Conservation (phyloP, 106 monocot genomes). For the Platanthera zijinensis region DNA sequence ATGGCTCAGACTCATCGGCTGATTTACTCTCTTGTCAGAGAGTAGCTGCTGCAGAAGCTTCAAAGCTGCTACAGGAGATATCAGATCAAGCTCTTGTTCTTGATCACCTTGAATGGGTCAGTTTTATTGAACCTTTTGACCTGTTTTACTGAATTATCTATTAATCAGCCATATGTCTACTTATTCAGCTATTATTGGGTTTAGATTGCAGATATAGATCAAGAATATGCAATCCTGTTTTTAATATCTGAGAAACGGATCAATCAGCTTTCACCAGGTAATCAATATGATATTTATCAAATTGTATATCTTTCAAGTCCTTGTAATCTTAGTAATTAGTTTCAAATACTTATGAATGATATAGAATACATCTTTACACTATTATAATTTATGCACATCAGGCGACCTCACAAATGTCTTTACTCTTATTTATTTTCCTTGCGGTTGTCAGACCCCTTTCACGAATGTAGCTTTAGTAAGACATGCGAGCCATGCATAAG, state of each 20-base stretch:
- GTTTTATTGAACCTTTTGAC: constrained; percentile 13
- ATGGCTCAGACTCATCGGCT: constrained; percentile 11
- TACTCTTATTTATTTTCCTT: background rate
- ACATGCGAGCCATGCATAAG: background rate
- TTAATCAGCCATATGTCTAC: constrained; percentile 1
- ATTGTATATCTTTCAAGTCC: background rate
- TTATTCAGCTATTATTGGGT: constrained; percentile 10
- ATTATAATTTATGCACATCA: background rate
- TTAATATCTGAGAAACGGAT: constrained; percentile 79
- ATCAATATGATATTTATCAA: background rate
- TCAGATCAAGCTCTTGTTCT: constrained; percentile 80
- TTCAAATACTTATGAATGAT: background rate
- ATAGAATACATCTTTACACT: background rate
- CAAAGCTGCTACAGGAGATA: constrained; percentile 80
- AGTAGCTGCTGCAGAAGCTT: constrained; percentile 79
- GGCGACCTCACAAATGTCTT: background rate
- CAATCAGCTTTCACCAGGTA: constrained; percentile 79
- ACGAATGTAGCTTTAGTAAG: background rate
- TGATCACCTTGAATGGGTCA: constrained; percentile 93
- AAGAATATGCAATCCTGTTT: constrained; percentile 70
- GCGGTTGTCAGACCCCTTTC: background rate
- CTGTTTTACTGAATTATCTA: background rate
- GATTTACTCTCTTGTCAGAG: constrained; percentile 31
- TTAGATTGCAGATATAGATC: constrained; percentile 88
- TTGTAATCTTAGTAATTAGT: background rate